Evolutionary conservation across 139 green algal genomes (phyloP).

Genomic region (Chlorella sp.): DNA sequence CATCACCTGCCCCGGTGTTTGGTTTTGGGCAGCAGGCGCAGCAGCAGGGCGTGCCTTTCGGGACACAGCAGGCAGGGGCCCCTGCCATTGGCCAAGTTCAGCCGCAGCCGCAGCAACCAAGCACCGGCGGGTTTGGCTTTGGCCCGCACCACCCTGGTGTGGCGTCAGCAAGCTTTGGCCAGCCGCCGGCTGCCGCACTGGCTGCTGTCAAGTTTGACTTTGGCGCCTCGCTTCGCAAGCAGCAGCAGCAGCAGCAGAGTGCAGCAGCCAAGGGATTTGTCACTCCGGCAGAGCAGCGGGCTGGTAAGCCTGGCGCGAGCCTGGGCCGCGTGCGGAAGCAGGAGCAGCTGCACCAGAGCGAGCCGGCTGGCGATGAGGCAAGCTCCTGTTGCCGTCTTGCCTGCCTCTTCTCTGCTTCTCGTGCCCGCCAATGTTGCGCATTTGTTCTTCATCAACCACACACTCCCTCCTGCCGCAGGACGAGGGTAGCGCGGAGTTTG

Average conservation of each 20-base stretch:
- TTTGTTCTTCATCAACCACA: neutral
- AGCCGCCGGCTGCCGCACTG: neutral
- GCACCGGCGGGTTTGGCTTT: neutral
- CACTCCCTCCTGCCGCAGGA: neutral
- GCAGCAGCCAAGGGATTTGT: neutral
- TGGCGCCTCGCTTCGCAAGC: neutral
- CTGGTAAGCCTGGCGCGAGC: neutral
- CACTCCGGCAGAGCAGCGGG: neutral
- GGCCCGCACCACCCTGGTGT: conserved; percentile 5
- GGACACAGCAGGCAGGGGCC: too few relatives aligned
- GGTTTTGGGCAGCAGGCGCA: too few relatives aligned
- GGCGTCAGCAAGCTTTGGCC: neutral
- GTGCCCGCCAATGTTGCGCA: neutral
- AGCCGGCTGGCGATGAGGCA: neutral
- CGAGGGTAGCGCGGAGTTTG: conserved; percentile 14
- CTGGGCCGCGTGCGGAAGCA: too few relatives aligned
- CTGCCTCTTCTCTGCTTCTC: neutral
- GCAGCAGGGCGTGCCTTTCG: too few relatives aligned
- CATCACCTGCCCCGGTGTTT: too few relatives aligned
- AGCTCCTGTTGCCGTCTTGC: neutral
- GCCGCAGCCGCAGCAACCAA: neutral
- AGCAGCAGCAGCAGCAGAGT: neutral
- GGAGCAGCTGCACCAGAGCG: too few relatives aligned
- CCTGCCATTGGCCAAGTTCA: too few relatives aligned
- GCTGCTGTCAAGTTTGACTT: conserved; percentile 1